Base-by-base conservation (phyloP, 805 yeast genomes). In the Saturnispora sekii region DNA sequence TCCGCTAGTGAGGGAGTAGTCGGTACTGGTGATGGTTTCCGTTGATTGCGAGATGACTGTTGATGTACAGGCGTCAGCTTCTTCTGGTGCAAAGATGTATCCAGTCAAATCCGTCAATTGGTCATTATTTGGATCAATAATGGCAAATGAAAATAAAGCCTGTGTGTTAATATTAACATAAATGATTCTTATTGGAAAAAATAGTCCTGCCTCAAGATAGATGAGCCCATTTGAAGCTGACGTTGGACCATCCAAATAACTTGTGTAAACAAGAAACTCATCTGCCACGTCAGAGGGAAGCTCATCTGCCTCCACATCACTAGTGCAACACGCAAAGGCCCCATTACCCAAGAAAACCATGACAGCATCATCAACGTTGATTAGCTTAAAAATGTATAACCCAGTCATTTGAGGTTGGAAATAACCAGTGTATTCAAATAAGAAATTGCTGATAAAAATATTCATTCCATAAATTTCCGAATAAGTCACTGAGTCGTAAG, bases 301-400 rank as follows among this genome's bases (percentile, higher is more conserved):
- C 30, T 45, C 42, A 3, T 28, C 30, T 11, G 39, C 37, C 8
- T 17, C 9, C 32, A 30, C 10, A 6, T 9, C 8, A 8, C 7
- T 16, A 9, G 18, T 29, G 51, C 68, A 59, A 52, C 73, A 68
- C 18, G 55, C 55, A 28, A 67, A 57, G 11, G 62, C 61, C 40
- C 50, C 54, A 7, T 57, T 58, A 39, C 65, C 64, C 36, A 59
- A 45, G 26, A 48, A 54, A 36, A 66, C 58, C 47, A 56, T 56
- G n/a, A 50, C 60, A 18, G 55, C 51, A 49, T 63, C 66, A 52
- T 62, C 68, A 26, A 55, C 54, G 8, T 39, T 33, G 6, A 26
- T 21, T 6, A 61, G 39, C 8, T 40, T 35, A 34, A 63, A 49
- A 1, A 44, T 41, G 39, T 58, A 63, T 5, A 49, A 36, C 43